A percentile compares a stretch with the other conserved stretches of the same genome.
phyloP scores from a whole-genome alignment of 192 early-diverging fungal genomes.

The Podila verticillata region DNA sequence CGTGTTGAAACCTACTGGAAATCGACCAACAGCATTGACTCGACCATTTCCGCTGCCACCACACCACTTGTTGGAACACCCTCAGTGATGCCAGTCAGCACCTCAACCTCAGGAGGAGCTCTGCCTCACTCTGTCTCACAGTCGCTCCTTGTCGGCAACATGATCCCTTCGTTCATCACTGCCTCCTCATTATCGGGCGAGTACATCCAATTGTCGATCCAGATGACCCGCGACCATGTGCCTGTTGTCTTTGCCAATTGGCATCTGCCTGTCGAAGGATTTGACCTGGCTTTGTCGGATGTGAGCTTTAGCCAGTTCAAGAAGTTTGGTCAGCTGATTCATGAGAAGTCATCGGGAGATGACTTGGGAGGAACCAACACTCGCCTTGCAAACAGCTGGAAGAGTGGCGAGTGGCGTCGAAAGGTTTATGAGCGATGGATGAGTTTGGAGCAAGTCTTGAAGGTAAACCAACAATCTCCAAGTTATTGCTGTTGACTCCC shows the following conservation, averaged over 20 bases:
- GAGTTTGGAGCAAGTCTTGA: constrained; percentile 77
- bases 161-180: constrained; percentile 78
- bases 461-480: constrained; percentile 58
- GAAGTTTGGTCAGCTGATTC: constrained; percentile 44
- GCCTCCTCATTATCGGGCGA: constrained; percentile 92
- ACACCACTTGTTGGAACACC: constrained; percentile 33
- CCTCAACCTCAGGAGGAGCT: constrained; percentile 41
- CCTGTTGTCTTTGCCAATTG: constrained; percentile 89
- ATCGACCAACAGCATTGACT: constrained; percentile 80
- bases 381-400: constrained; percentile 21
- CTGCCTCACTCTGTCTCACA: constrained; percentile 32
- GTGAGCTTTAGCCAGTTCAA: constrained; percentile 63
- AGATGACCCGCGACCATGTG: constrained; percentile 87
- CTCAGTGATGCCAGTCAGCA: constrained; percentile 42
- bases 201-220: constrained; percentile 90
- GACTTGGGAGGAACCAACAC: constrained; percentile 27
- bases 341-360: constrained; percentile 13
- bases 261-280: constrained; percentile 67
- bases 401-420: constrained; percentile 40
- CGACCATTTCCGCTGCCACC: constrained; percentile 39
- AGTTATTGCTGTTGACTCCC: no score
- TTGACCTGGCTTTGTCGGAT: constrained; percentile 64
- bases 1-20: constrained; percentile 99
- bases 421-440: constrained; percentile 56
- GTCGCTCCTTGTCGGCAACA: constrained; percentile 36